A percentile compares a stretch with the other conserved stretches of the same genome.
These are phyloP conservation scores for Acanthamoeba comandoni DNA, from an alignment of 208 protist species.

Conservation along the genomic window DNA sequence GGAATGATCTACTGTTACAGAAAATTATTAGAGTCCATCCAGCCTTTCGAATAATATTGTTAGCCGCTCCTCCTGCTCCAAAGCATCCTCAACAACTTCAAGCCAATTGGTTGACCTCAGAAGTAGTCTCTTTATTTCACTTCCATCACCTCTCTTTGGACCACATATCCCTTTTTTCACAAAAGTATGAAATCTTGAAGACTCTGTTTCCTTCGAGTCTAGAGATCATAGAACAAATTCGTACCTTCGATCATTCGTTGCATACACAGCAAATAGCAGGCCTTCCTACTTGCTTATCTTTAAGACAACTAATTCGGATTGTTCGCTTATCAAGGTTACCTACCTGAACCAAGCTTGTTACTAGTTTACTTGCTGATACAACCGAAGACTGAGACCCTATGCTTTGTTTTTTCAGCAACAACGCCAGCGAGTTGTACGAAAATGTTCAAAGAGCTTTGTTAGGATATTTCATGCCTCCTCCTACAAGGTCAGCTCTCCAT, in stretches of 20 bases:
- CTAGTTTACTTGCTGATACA: neutral
- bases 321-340: constrained; percentile 45
- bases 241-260: constrained; percentile 42
- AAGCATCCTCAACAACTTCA: constrained; percentile 49
- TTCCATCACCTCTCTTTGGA: constrained; percentile 88
- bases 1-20: constrained; percentile 73
- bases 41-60: constrained; percentile 56
- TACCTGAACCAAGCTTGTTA: neutral
- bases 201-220: neutral
- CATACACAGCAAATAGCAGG: constrained; percentile 39
- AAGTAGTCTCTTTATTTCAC: constrained; percentile 92
- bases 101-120: constrained; percentile 88
- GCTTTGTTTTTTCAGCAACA: constrained; percentile 11
- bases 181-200: constrained; percentile 69
- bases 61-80: constrained; percentile 53
- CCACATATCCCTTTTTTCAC: constrained; percentile 65
- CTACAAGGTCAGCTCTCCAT: constrained; percentile 33
- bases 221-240: constrained; percentile 26
- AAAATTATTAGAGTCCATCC: constrained; percentile 82
- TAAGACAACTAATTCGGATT: constrained; percentile 82
- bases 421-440: neutral
- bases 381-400: neutral
- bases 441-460: constrained; percentile 56
- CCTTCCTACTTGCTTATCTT: constrained; percentile 82
- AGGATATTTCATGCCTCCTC: constrained; percentile 43